phyloP scores from a whole-genome alignment of 2,329 filamentous ascomycete species.

The Pseudogymnoascus sp. region DNA sequence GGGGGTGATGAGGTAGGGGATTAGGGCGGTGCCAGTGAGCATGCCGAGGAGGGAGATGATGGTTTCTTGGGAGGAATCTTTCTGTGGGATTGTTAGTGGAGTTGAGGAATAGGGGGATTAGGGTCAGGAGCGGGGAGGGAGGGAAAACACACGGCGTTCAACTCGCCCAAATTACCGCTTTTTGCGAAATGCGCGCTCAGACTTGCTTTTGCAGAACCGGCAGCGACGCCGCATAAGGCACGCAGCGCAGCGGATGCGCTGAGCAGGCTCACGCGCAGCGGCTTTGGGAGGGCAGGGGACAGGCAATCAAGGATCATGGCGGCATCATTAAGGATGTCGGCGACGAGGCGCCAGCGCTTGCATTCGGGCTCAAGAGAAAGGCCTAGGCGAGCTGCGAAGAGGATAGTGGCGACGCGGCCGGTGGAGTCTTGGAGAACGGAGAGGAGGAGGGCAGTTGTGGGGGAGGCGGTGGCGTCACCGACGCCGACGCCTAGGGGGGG shows the following conservation, averaged over 20 bases:
- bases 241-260: constrained; percentile 53
- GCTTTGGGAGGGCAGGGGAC: constrained; percentile 53
- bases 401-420: constrained; percentile 58
- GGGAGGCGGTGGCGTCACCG: constrained; percentile 55
- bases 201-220: constrained; percentile 81
- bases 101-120: background rate
- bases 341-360: constrained; percentile 62
- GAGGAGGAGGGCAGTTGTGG: constrained; percentile 57
- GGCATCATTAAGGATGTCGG: constrained; percentile 63
- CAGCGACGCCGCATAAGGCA: constrained; percentile 79
- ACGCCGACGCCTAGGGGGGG: constrained; percentile 50
- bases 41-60: constrained; percentile 84
- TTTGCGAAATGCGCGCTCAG: constrained; percentile 86
- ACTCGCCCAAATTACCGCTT: constrained; percentile 78
- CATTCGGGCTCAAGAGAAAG: constrained; percentile 62
- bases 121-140: background rate
- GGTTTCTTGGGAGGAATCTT: constrained; percentile 93
- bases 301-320: constrained; percentile 64
- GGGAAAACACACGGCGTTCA: constrained; percentile 61
- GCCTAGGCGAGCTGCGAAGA: constrained; percentile 61
- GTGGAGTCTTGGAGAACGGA: constrained; percentile 58
- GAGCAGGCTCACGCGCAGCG: constrained; percentile 46
- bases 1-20: constrained; percentile 64
- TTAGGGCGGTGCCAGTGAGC: constrained; percentile 72
- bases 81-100: constrained; percentile 26